phyloP scores from a whole-genome alignment of 2,329 filamentous ascomycete genomes.

The Stachybotrys chartarum region DNA sequence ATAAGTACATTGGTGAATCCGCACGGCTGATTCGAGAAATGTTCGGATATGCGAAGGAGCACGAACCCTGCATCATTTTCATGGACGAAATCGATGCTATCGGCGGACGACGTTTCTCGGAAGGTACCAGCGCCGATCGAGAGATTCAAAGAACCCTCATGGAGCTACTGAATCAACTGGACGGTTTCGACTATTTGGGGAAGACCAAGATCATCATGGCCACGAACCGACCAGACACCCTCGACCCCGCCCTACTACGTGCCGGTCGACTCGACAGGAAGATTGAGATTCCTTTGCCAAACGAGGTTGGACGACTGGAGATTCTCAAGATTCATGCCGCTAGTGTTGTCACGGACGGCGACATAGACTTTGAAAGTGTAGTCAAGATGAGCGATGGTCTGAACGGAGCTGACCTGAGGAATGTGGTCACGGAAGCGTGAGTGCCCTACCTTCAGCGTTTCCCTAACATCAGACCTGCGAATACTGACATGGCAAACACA shows the following conservation, averaged over 20 bases:
- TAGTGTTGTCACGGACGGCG: constrained; percentile 81
- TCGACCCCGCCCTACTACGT: constrained; percentile 87
- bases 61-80: constrained; percentile 99
- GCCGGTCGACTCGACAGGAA: constrained; percentile 93
- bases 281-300: constrained; percentile 94
- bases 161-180: constrained; percentile 97
- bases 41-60: constrained; percentile 99
- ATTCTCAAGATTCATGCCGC: constrained; percentile 96
- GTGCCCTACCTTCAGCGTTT: constrained; percentile 28
- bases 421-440: constrained; percentile 97
- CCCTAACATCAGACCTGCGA: neutral
- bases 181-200: constrained; percentile 97
- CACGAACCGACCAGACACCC: constrained; percentile 92
- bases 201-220: constrained; percentile 99
- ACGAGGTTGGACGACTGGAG: constrained; percentile 92
- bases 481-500: constrained; percentile 32
- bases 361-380: constrained; percentile 97
- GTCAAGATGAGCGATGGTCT: constrained; percentile 99
- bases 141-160: constrained; percentile 98
- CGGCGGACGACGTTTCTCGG: constrained; percentile 90
- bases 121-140: constrained; percentile 93
- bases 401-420: constrained; percentile 94
- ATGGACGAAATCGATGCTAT: constrained; percentile 99
- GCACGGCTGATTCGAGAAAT: constrained; percentile 96
- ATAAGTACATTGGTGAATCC: constrained; percentile 99